Evolutionary conservation across 2,329 filamentous ascomycete genomes (phyloP), one percentile per base, ranked within the genome.

Genomic region (Phoma sp.): DNA sequence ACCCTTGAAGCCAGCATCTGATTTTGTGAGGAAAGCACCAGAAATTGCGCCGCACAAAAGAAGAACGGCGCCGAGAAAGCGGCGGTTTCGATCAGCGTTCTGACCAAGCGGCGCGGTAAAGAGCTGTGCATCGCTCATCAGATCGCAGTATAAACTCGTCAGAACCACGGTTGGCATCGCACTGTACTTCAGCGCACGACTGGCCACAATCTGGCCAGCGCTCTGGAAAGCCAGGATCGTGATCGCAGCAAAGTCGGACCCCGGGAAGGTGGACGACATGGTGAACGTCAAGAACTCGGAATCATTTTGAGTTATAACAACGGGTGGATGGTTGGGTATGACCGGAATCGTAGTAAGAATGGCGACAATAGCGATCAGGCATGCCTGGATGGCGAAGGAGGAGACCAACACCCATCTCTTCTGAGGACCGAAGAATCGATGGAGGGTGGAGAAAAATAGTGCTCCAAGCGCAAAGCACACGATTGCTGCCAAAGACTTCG

Each of bases 131-230:
- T 85, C 83, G 15, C 78, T 80, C 62, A 82, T 76, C 20, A 84
- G 61, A 61, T 84, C 83, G 63, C 79, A 82, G 62, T 83, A 82
- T 32, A 82, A 71, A 50, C 78, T 81, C n/a, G 83, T 85, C 32
- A 84, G 65, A 9, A 85, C 83, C 40, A 80, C 82, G 0, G 82
- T 81, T 1, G 83, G 83, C 37, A 84, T 71, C 66, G 84, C 83
- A 49, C 80, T 81, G 61, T 80, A 81, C 7, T 81, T 81, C 17
- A 84, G 72, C 11, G 77, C 68, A 15, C 83, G 75, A 29, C 77
- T 80, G 29, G 74, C 74, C 17, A 81, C 81, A 54, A 84, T 83
- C 67, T 84, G 81, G 34, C 82, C 81, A 3, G 80, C 81, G 40
- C 76, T 77, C 62, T 84, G 81, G 59, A 84, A 82, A 3, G 82